Conservation (phyloP, 1,284 basidiomycete species). For the Rhodotorula sp. region DNA sequence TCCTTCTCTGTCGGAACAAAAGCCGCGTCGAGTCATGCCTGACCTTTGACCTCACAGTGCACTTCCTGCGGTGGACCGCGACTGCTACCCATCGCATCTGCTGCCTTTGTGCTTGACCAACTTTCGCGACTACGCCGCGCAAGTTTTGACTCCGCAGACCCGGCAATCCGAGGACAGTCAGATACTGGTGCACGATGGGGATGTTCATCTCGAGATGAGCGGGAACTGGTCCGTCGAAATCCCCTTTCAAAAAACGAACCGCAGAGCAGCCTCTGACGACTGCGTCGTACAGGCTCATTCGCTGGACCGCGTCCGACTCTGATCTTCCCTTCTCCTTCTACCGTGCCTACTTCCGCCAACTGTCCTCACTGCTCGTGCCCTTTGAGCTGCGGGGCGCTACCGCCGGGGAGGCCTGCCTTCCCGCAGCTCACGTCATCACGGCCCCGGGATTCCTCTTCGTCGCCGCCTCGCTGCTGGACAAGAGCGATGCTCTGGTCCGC, state of each 20-base stretch:
- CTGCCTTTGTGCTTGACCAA: conserved; percentile 29
- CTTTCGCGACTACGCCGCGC: conserved; percentile 26
- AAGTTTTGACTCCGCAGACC: conserved; percentile 14
- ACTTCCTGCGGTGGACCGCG: conserved; percentile 22
- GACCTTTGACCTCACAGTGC: neutral
- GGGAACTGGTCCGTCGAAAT: conserved; percentile 41
- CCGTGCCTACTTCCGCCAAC: conserved; percentile 55
- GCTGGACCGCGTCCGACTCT: conserved; percentile 52
- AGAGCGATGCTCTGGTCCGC: conserved; percentile 45
- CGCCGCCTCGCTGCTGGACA: conserved; percentile 46
- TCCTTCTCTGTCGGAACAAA: neutral
- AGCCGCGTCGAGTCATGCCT: neutral
- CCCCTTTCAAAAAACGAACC: too few relatives aligned
- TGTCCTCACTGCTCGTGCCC: conserved; percentile 52
- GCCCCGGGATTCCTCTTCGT: conserved; percentile 53
- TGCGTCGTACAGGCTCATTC: conserved; percentile 40
- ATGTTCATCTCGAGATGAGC: conserved; percentile 40
- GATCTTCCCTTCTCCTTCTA: conserved; percentile 58
- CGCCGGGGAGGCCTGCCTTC: conserved; percentile 33
- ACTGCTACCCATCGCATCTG: conserved; percentile 33
- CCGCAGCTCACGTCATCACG: conserved; percentile 48
- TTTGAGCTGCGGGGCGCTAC: conserved; percentile 39
- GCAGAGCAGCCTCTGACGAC: neutral
- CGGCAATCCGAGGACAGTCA: neutral
- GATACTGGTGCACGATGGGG: conserved; percentile 36